Evolutionary conservation across 2,329 filamentous ascomycete species (phyloP).

Genomic region (Talaromyces sp.): DNA sequence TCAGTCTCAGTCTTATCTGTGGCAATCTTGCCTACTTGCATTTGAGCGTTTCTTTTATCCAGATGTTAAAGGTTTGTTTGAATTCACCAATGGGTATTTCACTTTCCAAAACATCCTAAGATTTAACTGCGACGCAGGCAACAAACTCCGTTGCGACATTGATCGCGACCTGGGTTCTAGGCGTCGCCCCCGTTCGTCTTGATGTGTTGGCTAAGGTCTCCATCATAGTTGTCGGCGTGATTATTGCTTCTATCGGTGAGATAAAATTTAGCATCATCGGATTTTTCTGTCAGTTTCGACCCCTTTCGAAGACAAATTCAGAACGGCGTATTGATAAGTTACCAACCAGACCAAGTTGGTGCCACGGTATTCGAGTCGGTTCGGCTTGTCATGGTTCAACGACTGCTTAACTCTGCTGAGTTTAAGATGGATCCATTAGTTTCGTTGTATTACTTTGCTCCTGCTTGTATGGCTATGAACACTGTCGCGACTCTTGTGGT

Average conservation of each 20-base stretch:
- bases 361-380: constrained; percentile 77
- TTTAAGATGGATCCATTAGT: constrained; percentile 87
- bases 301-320: too few species aligned
- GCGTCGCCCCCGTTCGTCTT: constrained; percentile 74
- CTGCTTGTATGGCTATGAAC: constrained; percentile 78
- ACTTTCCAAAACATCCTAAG: constrained; percentile 9
- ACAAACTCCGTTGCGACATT: constrained; percentile 92
- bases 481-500: constrained; percentile 61
- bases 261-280: constrained; percentile 72
- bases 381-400: constrained; percentile 79
- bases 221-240: constrained; percentile 87
- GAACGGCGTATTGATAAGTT: not conserved
- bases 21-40: constrained; percentile 95
- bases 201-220: constrained; percentile 89
- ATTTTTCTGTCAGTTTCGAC: constrained; percentile 48
- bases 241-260: constrained; percentile 91
- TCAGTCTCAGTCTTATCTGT: constrained; percentile 92
- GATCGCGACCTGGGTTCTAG: constrained; percentile 79
- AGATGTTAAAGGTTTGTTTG: constrained; percentile 47
- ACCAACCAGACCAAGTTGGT: constrained; percentile 53
- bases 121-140: constrained; percentile 53
- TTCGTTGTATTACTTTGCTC: constrained; percentile 84
- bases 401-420: constrained; percentile 68
- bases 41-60: constrained; percentile 91
- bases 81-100: not conserved